Evolutionary conservation across 805 yeast species (phyloP).

Genomic region (Metschnikowia sp.): DNA sequence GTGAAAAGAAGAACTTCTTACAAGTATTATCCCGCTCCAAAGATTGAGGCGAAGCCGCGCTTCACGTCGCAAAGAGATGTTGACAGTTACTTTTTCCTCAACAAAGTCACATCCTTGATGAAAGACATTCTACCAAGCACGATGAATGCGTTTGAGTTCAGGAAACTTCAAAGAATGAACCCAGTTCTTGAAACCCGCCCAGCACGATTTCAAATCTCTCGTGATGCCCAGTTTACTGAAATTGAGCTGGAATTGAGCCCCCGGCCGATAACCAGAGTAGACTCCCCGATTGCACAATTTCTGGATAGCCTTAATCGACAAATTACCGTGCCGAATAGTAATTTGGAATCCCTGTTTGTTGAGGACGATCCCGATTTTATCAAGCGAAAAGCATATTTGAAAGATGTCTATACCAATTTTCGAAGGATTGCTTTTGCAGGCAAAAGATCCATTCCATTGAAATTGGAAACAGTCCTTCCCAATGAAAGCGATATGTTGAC

Average conservation of each 20-base stretch:
- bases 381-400: conserved; percentile 18
- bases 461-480: conserved; percentile 28
- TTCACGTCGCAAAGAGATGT: conserved; percentile 18
- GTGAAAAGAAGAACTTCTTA: conserved; percentile 34
- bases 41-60: conserved; percentile 19
- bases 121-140: conserved; percentile 27
- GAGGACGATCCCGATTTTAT: conserved; percentile 5
- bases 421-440: conserved; percentile 25
- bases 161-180: conserved; percentile 11
- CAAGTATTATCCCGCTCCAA: conserved; percentile 19
- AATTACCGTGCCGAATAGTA: background rate
- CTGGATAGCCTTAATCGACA: background rate
- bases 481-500: conserved; percentile 26
- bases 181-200: conserved; percentile 13
- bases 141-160: conserved; percentile 26
- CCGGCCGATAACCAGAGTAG: background rate
- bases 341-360: background rate
- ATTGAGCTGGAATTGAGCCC: background rate
- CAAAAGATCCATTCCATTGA: conserved; percentile 22
- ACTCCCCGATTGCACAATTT: conserved; percentile 2
- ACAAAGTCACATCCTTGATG: conserved; percentile 22
- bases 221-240: conserved; percentile 7
- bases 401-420: conserved; percentile 25
- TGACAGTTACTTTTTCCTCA: conserved; percentile 15
- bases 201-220: conserved; percentile 8